Evolutionary conservation across 768 basidiomycete species (phyloP).

Genomic region (Trametes cubensis): DNA sequence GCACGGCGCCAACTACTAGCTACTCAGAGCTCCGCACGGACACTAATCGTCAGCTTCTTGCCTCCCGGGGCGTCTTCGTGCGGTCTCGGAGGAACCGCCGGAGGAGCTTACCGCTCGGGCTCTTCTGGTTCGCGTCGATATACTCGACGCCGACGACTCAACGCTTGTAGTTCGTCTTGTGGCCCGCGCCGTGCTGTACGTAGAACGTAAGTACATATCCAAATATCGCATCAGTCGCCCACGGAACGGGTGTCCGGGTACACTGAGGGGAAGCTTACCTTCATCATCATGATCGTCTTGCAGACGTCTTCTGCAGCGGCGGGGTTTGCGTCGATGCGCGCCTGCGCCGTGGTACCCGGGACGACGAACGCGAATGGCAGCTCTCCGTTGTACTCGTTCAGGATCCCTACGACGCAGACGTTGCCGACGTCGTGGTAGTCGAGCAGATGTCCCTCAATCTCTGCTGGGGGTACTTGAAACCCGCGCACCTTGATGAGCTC

Average conservation of each 20-base stretch:
- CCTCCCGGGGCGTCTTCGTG: conserved; percentile 26
- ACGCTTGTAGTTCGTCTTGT: conserved; percentile 41
- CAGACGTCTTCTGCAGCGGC: conserved; percentile 44
- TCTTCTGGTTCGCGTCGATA: conserved; percentile 40
- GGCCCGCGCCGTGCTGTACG: conserved; percentile 33
- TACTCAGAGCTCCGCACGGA: conserved; percentile 18
- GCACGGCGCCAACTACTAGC: too few species aligned
- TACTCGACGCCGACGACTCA: conserved; percentile 43
- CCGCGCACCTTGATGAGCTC: conserved; percentile 72
- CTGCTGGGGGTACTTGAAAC: conserved; percentile 43
- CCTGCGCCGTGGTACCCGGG: conserved; percentile 43
- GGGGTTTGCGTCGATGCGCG: conserved; percentile 38
- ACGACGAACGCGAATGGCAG: conserved; percentile 73
- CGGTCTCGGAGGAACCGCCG: conserved; percentile 34
- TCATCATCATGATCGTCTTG: conserved; percentile 50
- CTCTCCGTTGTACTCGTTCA: conserved; percentile 77
- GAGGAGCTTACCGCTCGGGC: conserved; percentile 38
- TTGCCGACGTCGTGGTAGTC: conserved; percentile 48
- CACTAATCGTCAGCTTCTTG: conserved; percentile 24
- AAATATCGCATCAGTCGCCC: too few species aligned
- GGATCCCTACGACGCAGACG: conserved; percentile 51
- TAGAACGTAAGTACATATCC: too few species aligned
- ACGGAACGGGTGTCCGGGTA: too few species aligned
- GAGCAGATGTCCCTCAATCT: conserved; percentile 41
- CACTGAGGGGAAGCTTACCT: conserved; percentile 49